A percentile compares a stretch with the other conserved stretches of the same genome.
phyloP scores from a whole-genome alignment of 129 eudicot species.

The Artemisia argyi region DNA sequence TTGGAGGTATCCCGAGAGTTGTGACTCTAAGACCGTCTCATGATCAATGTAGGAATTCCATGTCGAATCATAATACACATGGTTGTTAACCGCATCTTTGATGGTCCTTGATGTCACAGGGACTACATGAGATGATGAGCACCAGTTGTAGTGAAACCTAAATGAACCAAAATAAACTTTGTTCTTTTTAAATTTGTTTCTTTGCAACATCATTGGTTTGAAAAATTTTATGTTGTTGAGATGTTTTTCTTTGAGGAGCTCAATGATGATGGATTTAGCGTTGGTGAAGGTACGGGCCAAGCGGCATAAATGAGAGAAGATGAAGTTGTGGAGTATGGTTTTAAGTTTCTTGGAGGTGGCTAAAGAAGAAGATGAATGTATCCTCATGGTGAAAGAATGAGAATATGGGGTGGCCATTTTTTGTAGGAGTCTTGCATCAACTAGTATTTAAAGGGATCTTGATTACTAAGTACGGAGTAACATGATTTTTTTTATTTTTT shows the following conservation, averaged over 20 bases:
- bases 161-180: conserved; percentile 66
- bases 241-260: conserved; percentile 41
- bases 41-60: conserved; percentile 44
- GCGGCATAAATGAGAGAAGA: conserved; percentile 50
- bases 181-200: conserved; percentile 39
- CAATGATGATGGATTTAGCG: conserved; percentile 47
- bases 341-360: conserved; percentile 60
- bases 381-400: conserved; percentile 44
- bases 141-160: conserved; percentile 73
- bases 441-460: too few species aligned
- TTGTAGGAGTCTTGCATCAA: background rate
- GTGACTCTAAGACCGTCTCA: conserved; percentile 25
- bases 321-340: conserved; percentile 53
- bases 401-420: conserved; percentile 5
- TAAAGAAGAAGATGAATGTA: conserved; percentile 32
- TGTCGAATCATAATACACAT: conserved; percentile 46
- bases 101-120: conserved; percentile 33
- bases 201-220: conserved; percentile 29
- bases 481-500: too few species aligned
- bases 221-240: conserved; percentile 25
- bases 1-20: conserved; percentile 66
- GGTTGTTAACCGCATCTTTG: conserved; percentile 3
- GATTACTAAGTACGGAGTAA: too few species aligned
- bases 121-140: conserved; percentile 62
- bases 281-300: conserved; percentile 49